phyloP scores from a whole-genome alignment of 768 basidiomycete species.

The Suillus luteus region DNA sequence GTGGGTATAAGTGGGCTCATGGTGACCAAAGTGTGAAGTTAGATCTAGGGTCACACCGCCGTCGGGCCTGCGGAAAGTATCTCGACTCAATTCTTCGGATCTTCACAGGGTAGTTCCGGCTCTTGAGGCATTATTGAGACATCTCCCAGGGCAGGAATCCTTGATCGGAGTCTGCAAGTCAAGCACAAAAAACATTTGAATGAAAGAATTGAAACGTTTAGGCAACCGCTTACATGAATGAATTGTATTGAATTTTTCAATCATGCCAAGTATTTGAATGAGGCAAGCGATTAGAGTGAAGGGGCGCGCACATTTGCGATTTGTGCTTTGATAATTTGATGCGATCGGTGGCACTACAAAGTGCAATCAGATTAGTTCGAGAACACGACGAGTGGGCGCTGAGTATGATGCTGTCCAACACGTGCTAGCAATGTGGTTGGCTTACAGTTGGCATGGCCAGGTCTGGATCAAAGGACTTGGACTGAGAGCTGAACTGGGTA shows the following conservation, averaged over 20 bases:
- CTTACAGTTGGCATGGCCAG: not conserved
- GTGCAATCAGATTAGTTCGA: not conserved
- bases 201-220: not conserved
- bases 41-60: conserved; percentile 5
- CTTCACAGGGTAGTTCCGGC: not conserved
- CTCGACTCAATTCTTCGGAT: not conserved
- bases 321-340: not conserved
- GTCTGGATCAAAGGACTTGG: not conserved
- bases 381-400: not conserved
- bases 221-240: not conserved
- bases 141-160: not conserved
- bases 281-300: not conserved
- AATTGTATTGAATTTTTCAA: not conserved
- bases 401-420: not conserved
- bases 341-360: not conserved
- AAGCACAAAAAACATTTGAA: not conserved
- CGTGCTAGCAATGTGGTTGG: not conserved
- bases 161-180: not conserved
- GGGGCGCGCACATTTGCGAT: too few relatives aligned
- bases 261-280: not conserved
- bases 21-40: not conserved
- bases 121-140: not conserved
- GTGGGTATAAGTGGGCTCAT: conserved; percentile 5
- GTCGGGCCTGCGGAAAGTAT: not conserved
- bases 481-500: not conserved